A percentile compares a stretch with the other conserved stretches of the same genome.
phyloP scores from a whole-genome alignment of 129 eudicot species.

The Smallanthus sonchifolius region DNA sequence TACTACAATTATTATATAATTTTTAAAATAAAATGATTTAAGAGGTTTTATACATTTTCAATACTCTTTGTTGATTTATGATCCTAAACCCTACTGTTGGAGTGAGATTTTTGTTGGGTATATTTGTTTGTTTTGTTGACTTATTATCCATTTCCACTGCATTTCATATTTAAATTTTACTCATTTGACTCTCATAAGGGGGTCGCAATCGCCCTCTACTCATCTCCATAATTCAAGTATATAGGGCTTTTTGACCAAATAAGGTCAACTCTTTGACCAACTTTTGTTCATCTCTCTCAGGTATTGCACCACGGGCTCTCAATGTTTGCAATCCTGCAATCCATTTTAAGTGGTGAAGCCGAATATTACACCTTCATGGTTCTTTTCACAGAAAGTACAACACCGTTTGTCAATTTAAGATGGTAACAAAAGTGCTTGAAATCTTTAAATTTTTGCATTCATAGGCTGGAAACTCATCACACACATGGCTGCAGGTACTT shows the following conservation, averaged over 20 bases:
- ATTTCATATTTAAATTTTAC: neutral
- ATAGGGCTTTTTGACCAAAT: neutral
- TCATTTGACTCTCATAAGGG: too few relatives aligned
- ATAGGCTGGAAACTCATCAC: neutral
- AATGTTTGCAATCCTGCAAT: slow-evolving; percentile 50
- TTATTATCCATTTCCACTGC: neutral
- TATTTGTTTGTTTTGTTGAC: neutral
- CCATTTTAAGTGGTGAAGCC: slow-evolving; percentile 64
- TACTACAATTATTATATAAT: neutral
- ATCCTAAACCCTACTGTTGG: too few relatives aligned
- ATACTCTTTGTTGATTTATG: neutral
- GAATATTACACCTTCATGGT: slow-evolving; percentile 67
- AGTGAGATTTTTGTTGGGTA: too few relatives aligned
- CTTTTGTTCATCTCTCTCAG: slow-evolving; percentile 26
- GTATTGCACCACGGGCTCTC: slow-evolving; percentile 86
- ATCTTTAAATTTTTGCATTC: neutral
- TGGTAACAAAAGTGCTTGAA: slow-evolving; percentile 44
- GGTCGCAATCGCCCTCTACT: neutral
- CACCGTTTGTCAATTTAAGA: slow-evolving; percentile 82
- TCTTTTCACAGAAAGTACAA: slow-evolving; percentile 79
- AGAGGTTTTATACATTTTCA: neutral
- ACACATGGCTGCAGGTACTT: slow-evolving; percentile 50
- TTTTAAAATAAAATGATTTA: neutral
- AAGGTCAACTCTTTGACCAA: slow-evolving; percentile 2
- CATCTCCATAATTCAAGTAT: neutral